Conservation (phyloP, 2,329 filamentous ascomycete genomes). For the Exserohilum rostratum region DNA sequence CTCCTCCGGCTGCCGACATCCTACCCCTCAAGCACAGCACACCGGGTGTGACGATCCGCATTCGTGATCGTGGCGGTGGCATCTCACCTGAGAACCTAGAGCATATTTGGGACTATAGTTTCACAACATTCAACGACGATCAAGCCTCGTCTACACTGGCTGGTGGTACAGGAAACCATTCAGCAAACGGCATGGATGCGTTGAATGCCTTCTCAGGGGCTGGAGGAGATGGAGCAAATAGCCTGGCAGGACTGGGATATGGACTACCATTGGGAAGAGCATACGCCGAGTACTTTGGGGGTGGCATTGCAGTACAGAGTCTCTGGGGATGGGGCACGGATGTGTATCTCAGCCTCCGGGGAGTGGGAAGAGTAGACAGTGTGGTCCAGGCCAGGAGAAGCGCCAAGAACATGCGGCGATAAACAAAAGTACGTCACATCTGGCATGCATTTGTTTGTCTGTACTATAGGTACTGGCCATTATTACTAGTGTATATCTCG, state of each 20-base stretch:
- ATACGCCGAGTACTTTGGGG: conserved; percentile 98
- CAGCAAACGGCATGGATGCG: conserved; percentile 61
- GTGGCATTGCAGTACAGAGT: conserved; percentile 93
- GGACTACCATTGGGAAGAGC: conserved; percentile 87
- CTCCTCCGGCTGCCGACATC: conserved; percentile 47
- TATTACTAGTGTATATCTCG: conserved; percentile 11
- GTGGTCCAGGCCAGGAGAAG: conserved; percentile 6
- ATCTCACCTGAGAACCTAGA: conserved; percentile 83
- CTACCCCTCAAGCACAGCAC: conserved; percentile 57
- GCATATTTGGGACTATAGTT: conserved; percentile 96
- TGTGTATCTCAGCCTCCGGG: conserved; percentile 67
- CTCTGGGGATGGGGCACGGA: conserved; percentile 89
- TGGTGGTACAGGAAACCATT: conserved; percentile 34
- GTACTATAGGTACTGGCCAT: neutral
- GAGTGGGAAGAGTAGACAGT: conserved; percentile 58
- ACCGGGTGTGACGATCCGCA: conserved; percentile 91
- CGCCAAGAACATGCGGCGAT: conserved; percentile 6
- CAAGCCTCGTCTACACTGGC: conserved; percentile 55
- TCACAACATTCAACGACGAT: conserved; percentile 87
- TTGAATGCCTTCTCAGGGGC: conserved; percentile 76
- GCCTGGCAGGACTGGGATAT: conserved; percentile 86
- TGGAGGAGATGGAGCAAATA: conserved; percentile 76
- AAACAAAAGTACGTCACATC: neutral
- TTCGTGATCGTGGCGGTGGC: conserved; percentile 92
- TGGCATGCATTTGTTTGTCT: neutral